Conservation (phyloP, 768 basidiomycete genomes). For the Mycena floridula region DNA sequence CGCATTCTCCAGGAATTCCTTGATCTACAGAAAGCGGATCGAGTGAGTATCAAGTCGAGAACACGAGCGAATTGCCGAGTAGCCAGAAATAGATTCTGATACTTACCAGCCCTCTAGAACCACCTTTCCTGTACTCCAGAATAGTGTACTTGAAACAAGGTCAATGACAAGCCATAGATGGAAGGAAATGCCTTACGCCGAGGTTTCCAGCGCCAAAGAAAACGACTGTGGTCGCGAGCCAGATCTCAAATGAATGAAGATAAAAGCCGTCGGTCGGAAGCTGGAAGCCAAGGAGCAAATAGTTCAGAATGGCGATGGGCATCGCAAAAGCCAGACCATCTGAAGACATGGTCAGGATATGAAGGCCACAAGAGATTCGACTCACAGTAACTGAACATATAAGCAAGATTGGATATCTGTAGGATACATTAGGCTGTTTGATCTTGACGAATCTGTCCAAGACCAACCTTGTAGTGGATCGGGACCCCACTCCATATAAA, state of each 20-base stretch:
- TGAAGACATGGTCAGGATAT: slow-evolving; percentile 40
- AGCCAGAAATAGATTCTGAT: no score
- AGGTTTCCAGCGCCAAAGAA: slow-evolving; percentile 72
- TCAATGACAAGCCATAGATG: no score
- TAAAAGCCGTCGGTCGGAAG: slow-evolving; percentile 73
- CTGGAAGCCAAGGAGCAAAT: slow-evolving; percentile 66
- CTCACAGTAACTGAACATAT: slow-evolving; percentile 25
- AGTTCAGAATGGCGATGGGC: slow-evolving; percentile 66
- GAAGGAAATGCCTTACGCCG: no score
- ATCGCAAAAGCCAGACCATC: slow-evolving; percentile 64
- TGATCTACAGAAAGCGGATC: no score
- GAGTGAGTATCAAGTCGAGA: no score
- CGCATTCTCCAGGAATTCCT: slow-evolving; percentile 50
- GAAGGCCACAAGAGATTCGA: slow-evolving; percentile 1
- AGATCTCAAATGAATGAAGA: slow-evolving; percentile 76
- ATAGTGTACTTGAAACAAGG: no score
- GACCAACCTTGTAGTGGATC: slow-evolving; percentile 80
- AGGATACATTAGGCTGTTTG: no score
- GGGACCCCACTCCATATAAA: slow-evolving; percentile 74
- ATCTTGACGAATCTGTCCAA: no score
- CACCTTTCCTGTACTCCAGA: no score
- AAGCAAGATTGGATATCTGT: slow-evolving; percentile 71
- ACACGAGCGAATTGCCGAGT: no score
- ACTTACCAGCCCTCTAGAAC: no score
- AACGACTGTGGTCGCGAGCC: slow-evolving; percentile 70